Evolutionary conservation across 2,329 filamentous ascomycete genomes (phyloP), one percentile per base, ranked within the genome.

Genomic region (Botrytis cinerea): DNA sequence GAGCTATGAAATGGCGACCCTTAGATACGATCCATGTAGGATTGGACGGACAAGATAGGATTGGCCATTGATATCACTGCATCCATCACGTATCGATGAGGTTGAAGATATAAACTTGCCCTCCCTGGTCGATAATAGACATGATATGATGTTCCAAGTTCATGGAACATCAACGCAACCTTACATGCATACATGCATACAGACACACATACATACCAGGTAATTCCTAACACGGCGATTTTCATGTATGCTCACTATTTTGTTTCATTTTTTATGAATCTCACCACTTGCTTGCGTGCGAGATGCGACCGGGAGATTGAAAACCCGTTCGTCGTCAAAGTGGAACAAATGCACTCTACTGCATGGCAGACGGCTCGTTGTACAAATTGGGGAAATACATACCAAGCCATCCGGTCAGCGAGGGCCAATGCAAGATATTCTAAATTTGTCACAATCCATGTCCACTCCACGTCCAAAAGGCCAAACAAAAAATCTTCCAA

Each of bases 341-440:
- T 12, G 25, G 25, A 54, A 54, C 18, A n/a, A 18, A 61, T 18
- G 59, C 59, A 61, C 59, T 10, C 12, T 28, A 54, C 48, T 32
- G 62, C 18, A 66, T 43, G n/a, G 48, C 64, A 57, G n/a, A 59
- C 43, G 69, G 57, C 69, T 71, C 59, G 57, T 66, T 48, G 69
- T 64, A 71, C 69, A 32, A 32, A 71, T 71, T 71, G 59, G 69
- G 59, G 59, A 43, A 71, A 66, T 71, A 35, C 59, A 35, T 35
- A 46, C 38, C 46, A 51, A 54, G 70, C 35, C 69, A 71, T 71
- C 46, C 60, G 60, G 46, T 45, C 61, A 51, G 22, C n/a, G 43
- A 48, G 32, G 43, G 35, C 10, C 32, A 12, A 46, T 71, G 69
- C 69, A 71, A 46, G 59, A 51, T 71, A 20, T 51, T 48, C 69